Evolutionary conservation across 495 filamentous ascomycete genomes (phyloP), one percentile per base, ranked within the genome.

Genomic region (Neurospora cerealis): DNA sequence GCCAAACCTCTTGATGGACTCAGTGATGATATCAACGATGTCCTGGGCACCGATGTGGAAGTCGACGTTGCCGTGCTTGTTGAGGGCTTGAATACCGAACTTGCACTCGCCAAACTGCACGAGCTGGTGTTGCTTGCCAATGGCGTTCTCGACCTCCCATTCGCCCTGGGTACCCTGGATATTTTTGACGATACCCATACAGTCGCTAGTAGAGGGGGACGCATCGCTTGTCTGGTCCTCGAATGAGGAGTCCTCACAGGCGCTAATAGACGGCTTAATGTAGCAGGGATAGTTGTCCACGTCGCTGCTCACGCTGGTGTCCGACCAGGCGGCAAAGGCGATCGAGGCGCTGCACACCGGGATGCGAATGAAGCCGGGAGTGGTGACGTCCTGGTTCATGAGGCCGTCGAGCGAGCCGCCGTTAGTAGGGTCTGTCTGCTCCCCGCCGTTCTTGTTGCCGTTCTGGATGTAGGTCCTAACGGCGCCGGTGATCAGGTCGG

Each of bases 301-400:
- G 40, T 19, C 15, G 17, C 44, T n/a, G 40, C 15, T 42, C n/a
- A 54, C 74, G 40, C 42, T 70, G 2, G 40, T 42, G 40, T 42
- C 40, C 40, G 40, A 42, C 78, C 77, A 80, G 37, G 75, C 44
- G 40, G 41, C 34, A 37, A 70, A 77, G 28, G 78, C 78, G 10
- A 62, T 11, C 41, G 79, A 74, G 39, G 75, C 48, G 46, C 77
- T 81, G 73, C 82, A 82, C 4, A 82, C 79, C 34, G 83, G 81
- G 24, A 84, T 71, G 11, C 75, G 74, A 24, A 83, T 76, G 74
- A 75, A 80, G 36, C 78, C 78, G 6, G 79, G 76, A 3, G 75
- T 77, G 34, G 77, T 81, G 72, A 81, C 69, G 70, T 81, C 75
- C 66, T 34, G 9, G 46, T 78, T 73, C 38, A 66, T 21, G 39